Evolutionary conservation across 306 rosid genomes (phyloP).

Genomic region (Crataegus laevigata): DNA sequence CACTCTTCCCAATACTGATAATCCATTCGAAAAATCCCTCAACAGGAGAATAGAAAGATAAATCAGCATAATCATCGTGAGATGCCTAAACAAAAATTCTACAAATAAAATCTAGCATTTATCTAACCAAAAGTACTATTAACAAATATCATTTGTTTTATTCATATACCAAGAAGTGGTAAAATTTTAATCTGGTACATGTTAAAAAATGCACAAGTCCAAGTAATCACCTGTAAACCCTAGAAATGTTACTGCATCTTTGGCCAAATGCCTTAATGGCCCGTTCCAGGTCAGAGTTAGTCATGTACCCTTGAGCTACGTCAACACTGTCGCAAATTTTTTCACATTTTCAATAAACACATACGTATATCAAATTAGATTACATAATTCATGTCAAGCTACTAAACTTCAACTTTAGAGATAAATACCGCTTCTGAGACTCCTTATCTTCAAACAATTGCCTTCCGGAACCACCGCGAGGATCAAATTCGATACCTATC

Average conservation of each 20-base stretch:
- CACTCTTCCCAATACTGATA: conserved; percentile 87
- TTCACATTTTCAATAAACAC: neutral
- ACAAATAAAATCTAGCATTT: neutral
- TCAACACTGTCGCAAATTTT: conserved; percentile 25
- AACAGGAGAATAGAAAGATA: conserved; percentile 42
- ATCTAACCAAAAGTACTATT: neutral
- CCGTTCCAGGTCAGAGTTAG: conserved; percentile 66
- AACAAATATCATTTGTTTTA: neutral
- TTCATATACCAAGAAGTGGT: neutral
- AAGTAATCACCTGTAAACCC: conserved; percentile 83
- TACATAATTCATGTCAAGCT: neutral
- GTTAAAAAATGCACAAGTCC: conserved; percentile 11
- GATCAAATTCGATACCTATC: conserved; percentile 25
- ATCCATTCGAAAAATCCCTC: conserved; percentile 64
- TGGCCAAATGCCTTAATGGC: conserved; percentile 50
- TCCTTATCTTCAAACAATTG: conserved; percentile 37
- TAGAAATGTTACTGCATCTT: conserved; percentile 77
- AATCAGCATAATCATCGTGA: conserved; percentile 36
- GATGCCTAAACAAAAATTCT: neutral
- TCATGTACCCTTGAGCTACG: conserved; percentile 49
- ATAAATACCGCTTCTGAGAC: conserved; percentile 35
- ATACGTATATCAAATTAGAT: conserved; percentile 1
- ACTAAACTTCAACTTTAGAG: conserved; percentile 2
- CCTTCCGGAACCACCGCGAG: conserved; percentile 35
- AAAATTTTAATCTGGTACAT: conserved; percentile 9